These are phyloP conservation scores for Alternaria consortialis DNA, from an alignment of 2,329 filamentous ascomycete species.

Conservation along the genomic window DNA sequence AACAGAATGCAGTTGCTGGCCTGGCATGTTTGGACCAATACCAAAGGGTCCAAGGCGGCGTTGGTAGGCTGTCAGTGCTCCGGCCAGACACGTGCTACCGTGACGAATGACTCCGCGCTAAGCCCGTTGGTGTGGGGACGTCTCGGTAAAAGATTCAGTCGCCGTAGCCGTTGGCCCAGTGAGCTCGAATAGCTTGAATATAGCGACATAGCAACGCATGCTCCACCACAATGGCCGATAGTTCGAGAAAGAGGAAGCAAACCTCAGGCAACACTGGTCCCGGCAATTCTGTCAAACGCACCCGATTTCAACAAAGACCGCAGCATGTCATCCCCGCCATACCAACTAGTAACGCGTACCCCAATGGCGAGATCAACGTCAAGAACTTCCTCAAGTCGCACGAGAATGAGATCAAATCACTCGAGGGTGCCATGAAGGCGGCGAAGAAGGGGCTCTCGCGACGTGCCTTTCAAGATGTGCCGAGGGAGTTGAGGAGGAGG, in stretches of 20 bases:
- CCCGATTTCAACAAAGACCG: slow-evolving; percentile 38
- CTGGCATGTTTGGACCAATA: slow-evolving; percentile 9
- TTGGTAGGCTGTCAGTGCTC: slow-evolving; percentile 9
- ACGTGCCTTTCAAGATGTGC: slow-evolving; percentile 90
- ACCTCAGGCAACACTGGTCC: slow-evolving; percentile 17
- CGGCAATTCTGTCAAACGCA: slow-evolving; percentile 26
- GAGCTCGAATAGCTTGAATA: neutral
- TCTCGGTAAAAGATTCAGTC: slow-evolving; percentile 15
- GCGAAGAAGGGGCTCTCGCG: slow-evolving; percentile 71
- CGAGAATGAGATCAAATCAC: slow-evolving; percentile 86
- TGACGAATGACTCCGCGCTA: slow-evolving; percentile 18
- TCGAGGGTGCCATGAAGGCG: slow-evolving; percentile 82
- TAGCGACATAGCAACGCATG: neutral
- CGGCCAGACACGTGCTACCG: slow-evolving; percentile 20
- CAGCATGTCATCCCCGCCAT: slow-evolving; percentile 42
- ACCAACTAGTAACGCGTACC: slow-evolving; percentile 61
- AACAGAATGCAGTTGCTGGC: slow-evolving; percentile 19
- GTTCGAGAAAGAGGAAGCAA: slow-evolving; percentile 37
- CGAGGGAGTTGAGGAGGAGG: slow-evolving; percentile 80
- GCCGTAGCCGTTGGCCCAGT: slow-evolving; percentile 18
- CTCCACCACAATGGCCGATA: slow-evolving; percentile 25
- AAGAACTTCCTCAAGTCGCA: slow-evolving; percentile 84
- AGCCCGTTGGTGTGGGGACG: slow-evolving; percentile 13
- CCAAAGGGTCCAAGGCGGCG: slow-evolving; percentile 3
- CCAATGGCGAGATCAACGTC: slow-evolving; percentile 82